A percentile compares a stretch with the other conserved stretches of the same genome.
Evolutionary conservation across 2,329 filamentous ascomycete species (phyloP).

Genomic region (Beauveria rudraprayagi): DNA sequence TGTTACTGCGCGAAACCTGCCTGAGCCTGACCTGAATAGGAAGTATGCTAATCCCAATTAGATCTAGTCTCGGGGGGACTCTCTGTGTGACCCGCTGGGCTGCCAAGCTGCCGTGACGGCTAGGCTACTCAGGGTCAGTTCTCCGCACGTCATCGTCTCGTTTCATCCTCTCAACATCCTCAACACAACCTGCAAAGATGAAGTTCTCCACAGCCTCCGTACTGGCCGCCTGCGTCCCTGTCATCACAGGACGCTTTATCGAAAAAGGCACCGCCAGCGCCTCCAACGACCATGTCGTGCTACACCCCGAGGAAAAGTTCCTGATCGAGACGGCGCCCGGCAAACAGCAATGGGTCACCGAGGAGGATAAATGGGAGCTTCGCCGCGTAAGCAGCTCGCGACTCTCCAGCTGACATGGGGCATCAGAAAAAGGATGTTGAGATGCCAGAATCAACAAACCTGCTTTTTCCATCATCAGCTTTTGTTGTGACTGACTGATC

Average conservation of each 20-base stretch:
- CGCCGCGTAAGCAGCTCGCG: slow-evolving; percentile 54
- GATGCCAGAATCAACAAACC: no score
- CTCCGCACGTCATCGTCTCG: slow-evolving; percentile 1
- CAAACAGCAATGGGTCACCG: slow-evolving; percentile 77
- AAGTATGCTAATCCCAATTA: no score
- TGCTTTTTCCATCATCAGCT: no score
- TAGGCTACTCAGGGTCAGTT: background rate
- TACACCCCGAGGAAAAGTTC: slow-evolving; percentile 39
- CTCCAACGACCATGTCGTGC: slow-evolving; percentile 36
- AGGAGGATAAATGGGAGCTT: slow-evolving; percentile 91
- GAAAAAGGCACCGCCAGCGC: slow-evolving; percentile 28
- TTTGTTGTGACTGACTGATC: background rate
- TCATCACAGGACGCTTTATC: slow-evolving; percentile 48
- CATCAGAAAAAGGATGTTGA: no score
- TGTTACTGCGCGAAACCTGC: background rate
- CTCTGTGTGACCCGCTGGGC: background rate
- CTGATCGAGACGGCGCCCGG: slow-evolving; percentile 81
- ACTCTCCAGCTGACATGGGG: no score
- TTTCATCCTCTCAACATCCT: background rate
- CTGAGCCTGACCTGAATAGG: background rate
- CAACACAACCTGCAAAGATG: slow-evolving; percentile 28
- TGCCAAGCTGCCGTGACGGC: no score
- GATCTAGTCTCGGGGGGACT: no score
- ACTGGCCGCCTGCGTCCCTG: slow-evolving; percentile 47
- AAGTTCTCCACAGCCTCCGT: slow-evolving; percentile 45